Evolutionary conservation across 768 basidiomycete genomes (phyloP), one percentile per base, ranked within the genome.

Genomic region (Pulveroboletus sp.): DNA sequence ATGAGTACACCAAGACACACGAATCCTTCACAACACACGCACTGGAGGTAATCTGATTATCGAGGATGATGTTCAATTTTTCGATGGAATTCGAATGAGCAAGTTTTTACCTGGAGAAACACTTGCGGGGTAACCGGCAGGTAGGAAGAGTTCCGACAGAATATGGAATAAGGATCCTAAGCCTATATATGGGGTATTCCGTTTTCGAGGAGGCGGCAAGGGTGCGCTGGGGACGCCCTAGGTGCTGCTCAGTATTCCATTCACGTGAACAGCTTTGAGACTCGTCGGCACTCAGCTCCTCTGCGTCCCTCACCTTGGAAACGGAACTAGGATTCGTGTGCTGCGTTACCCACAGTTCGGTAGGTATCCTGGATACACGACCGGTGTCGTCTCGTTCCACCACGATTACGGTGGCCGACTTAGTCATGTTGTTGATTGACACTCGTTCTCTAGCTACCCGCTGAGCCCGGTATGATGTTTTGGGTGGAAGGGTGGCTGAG

Each of bases 101-200:
- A 16, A 4, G n/a, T 30, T 12, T 56, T 30, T 51, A 81, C 83
- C 83, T 62, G 80, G 72, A 44, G 83, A 80, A 22, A 86, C 83
- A 20, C 69, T 82, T 7, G 69, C 61, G 3, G 83, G 83, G 54
- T 82, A 85, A 0, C 83, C 82, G 13, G 78, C 75, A 2, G 82
- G 83, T 20, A 84, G 74, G 53, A 85, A 85, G 24, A 84, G 44
- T 27, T 64, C 62, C 14, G 50, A 59, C 17, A 64, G 49, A 14
- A 59, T 7, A 27, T 62, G 60, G 43, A 45, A 27, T 13, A 63
- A 30, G 4, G 48, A 51, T 1, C 27, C 51, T 12, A 43, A 32
- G 30, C 44, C 23, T 16, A 4, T 24, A 43, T 23, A 22, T 19
- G 39, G 11, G 23, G 41, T 1, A 1, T 46, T 31, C 24, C 17